Percentiles rank a stretch among this genome's conserved stretches.
Evolutionary conservation across 1,284 basidiomycete genomes (phyloP).

Genomic region (Marasmius fiardii): DNA sequence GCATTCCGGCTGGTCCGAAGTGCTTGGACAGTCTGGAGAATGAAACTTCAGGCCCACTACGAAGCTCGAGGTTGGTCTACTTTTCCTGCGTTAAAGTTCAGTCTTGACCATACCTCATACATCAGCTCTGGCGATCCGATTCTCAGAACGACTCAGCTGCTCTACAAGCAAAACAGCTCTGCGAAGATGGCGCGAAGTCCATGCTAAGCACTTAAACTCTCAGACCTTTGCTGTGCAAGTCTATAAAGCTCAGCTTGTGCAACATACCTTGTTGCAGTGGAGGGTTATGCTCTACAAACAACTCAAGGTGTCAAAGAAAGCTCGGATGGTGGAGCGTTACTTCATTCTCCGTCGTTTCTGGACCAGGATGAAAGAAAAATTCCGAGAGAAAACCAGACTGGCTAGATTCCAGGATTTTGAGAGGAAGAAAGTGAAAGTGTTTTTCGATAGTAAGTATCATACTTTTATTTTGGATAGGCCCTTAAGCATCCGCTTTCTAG

Average conservation of each 20-base stretch:
- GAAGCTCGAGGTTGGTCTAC: conserved; percentile 42
- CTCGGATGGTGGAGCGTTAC: conserved; percentile 52
- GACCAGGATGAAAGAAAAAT: conserved; percentile 47
- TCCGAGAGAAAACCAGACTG: conserved; percentile 47
- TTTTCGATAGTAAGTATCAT: conserved; percentile 43
- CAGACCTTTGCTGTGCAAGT: conserved; percentile 49
- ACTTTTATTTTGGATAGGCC: no score
- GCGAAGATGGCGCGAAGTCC: conserved; percentile 46
- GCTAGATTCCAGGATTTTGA: conserved; percentile 45
- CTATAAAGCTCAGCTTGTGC: conserved; percentile 41
- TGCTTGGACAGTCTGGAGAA: conserved; percentile 53
- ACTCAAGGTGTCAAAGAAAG: conserved; percentile 52
- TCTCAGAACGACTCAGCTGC: conserved; percentile 43
- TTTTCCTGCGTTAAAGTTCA: neutral
- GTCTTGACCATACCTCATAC: conserved; percentile 5
- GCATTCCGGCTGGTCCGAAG: conserved; percentile 41
- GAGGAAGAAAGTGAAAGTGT: conserved; percentile 30
- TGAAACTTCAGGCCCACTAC: conserved; percentile 37
- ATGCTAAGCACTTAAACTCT: conserved; percentile 48
- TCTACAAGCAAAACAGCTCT: conserved; percentile 37
- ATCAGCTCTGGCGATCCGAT: conserved; percentile 51
- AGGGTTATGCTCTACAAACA: conserved; percentile 51
- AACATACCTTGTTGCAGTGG: conserved; percentile 53
- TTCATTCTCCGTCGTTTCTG: conserved; percentile 51
- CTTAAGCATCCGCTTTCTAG: conserved; percentile 29